A percentile compares a stretch with the other conserved stretches of the same genome.
These are phyloP conservation scores for Silene coronaria DNA, from an alignment of 179 eudicot genomes.

Conservation along the genomic window DNA sequence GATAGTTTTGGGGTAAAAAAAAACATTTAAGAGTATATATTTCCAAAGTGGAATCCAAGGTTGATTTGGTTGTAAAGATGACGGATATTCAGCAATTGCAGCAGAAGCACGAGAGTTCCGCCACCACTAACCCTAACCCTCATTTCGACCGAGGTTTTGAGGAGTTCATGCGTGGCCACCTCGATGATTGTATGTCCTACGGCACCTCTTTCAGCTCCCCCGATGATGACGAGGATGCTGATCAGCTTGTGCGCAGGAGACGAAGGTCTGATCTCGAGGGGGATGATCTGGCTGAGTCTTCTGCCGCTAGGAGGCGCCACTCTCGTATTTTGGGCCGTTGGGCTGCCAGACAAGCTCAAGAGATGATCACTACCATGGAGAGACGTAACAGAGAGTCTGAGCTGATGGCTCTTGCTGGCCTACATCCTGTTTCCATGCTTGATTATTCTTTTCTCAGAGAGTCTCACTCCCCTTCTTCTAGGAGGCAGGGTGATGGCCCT, in stretches of 20 bases:
- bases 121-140: neutral
- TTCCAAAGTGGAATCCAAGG: neutral
- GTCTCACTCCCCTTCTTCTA: constrained; percentile 36
- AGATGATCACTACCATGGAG: constrained; percentile 95
- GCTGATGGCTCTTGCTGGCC: constrained; percentile 91
- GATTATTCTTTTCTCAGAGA: constrained; percentile 93
- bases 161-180: constrained; percentile 37
- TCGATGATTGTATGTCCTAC: constrained; percentile 82
- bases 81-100: constrained; percentile 4
- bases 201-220: constrained; percentile 77
- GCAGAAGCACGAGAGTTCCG: neutral
- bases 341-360: constrained; percentile 97
- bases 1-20: neutral
- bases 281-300: constrained; percentile 93
- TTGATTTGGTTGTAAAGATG: neutral
- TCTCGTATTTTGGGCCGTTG: constrained; percentile 79
- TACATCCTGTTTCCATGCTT: constrained; percentile 94
- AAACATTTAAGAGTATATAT: neutral
- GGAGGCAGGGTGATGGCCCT: constrained; percentile 70
- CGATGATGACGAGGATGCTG: constrained; percentile 78
- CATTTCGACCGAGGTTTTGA: neutral
- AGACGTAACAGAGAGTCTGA: constrained; percentile 88
- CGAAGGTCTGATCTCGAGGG: constrained; percentile 90
- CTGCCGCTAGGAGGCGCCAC: constrained; percentile 91
- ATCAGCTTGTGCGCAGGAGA: constrained; percentile 75